phyloP scores from a whole-genome alignment of 2,329 filamentous ascomycete genomes.

The Amesomyces nigricolor region DNA sequence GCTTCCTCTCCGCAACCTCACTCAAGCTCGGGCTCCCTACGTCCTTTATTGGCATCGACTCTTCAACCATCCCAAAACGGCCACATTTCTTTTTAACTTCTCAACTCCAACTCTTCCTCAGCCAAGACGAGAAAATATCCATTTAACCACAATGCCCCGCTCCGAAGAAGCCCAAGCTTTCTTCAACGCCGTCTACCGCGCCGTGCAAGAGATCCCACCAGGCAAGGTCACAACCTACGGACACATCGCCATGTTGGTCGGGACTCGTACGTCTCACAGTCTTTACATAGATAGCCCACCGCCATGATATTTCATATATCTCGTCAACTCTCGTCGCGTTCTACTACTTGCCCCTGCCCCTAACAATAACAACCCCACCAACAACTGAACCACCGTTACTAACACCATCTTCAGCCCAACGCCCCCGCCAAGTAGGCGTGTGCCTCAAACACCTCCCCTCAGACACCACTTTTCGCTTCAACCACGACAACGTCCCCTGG shows the following conservation, averaged over 20 bases:
- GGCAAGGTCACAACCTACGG: slow-evolving; percentile 87
- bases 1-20: too few relatives aligned
- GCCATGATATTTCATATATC: too few relatives aligned
- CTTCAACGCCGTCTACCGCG: slow-evolving; percentile 71
- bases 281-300: too few relatives aligned
- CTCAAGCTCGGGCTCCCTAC: too few relatives aligned
- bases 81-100: too few relatives aligned
- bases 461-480: slow-evolving; percentile 51
- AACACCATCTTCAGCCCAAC: slow-evolving; percentile 47
- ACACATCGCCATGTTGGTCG: slow-evolving; percentile 67
- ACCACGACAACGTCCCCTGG: slow-evolving; percentile 81
- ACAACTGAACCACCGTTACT: too few relatives aligned
- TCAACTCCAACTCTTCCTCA: background rate
- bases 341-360: too few relatives aligned
- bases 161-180: slow-evolving; percentile 71
- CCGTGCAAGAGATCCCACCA: slow-evolving; percentile 76
- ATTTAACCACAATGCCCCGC: slow-evolving; percentile 50
- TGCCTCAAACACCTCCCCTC: slow-evolving; percentile 79
- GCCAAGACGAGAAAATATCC: background rate
- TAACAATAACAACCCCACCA: too few relatives aligned
- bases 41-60: too few relatives aligned
- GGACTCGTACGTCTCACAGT: slow-evolving; percentile 65
- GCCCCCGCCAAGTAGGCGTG: slow-evolving; percentile 79
- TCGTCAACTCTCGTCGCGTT: too few relatives aligned
- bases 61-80: too few relatives aligned